These are phyloP conservation scores for Neurospora sp. DNA, from an alignment of 495 filamentous ascomycete genomes.

Conservation along the genomic window DNA sequence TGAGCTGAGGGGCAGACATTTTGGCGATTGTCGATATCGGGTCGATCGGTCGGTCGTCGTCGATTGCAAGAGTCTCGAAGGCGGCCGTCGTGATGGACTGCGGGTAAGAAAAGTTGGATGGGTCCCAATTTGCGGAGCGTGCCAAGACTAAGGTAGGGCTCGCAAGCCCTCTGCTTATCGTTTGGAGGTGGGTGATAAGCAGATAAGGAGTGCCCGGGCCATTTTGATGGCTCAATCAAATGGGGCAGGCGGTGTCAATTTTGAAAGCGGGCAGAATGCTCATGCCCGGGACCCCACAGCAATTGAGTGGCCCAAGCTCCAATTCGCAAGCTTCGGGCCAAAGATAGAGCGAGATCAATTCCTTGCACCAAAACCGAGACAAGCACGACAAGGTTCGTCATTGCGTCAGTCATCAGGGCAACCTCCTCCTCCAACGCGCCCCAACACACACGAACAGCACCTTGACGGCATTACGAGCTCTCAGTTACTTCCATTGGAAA, in stretches of 20 bases:
- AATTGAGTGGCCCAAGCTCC: constrained; percentile 4
- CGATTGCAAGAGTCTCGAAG: constrained; percentile 8
- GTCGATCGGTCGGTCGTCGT: constrained; percentile 10
- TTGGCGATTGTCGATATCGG: constrained; percentile 29
- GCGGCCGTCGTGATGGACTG: constrained; percentile 1
- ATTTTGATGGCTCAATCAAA: background rate
- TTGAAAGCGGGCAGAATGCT: background rate
- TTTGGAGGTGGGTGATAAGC: too few relatives aligned
- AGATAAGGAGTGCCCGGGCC: background rate
- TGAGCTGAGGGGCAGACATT: constrained; percentile 55
- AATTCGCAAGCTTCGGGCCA: background rate
- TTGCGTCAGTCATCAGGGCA: background rate
- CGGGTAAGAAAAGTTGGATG: constrained; percentile 8
- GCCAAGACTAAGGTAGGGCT: constrained; percentile 23
- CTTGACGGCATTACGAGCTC: background rate
- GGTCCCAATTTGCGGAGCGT: background rate
- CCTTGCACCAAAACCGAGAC: background rate
- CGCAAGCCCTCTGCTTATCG: constrained; percentile 13
- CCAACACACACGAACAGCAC: background rate
- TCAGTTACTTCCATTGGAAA: background rate
- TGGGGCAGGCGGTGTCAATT: constrained; percentile 8
- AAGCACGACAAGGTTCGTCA: background rate
- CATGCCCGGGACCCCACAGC: background rate
- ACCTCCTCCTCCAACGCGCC: background rate
- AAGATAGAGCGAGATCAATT: background rate